Percentiles rank a stretch among this genome's conserved stretches.
Conservation (phyloP, 352 stramenopile species). For the Globisporangium carolinianum region DNA sequence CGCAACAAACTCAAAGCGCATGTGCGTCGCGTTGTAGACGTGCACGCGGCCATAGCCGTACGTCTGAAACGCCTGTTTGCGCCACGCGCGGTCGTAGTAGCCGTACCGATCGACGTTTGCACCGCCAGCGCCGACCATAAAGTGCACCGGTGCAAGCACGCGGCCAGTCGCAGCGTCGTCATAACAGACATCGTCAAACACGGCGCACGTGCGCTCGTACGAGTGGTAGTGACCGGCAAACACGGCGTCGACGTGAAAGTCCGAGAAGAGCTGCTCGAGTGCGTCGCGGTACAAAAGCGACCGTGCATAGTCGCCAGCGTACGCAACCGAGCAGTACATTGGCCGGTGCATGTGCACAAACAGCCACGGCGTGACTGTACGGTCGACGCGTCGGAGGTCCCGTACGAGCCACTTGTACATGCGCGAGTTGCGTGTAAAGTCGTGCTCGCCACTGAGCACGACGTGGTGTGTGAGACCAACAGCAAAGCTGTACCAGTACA, state of each 20-base stretch:
- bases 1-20: slow-evolving; percentile 47
- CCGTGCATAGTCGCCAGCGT: slow-evolving; percentile 26
- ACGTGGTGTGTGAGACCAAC: slow-evolving; percentile 83
- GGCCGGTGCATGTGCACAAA: slow-evolving; percentile 87
- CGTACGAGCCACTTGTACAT: slow-evolving; percentile 85
- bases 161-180: slow-evolving; percentile 20
- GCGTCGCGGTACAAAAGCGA: slow-evolving; percentile 31
- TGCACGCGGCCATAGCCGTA: slow-evolving; percentile 50
- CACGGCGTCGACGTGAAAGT: slow-evolving; percentile 32
- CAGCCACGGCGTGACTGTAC: slow-evolving; percentile 88
- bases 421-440: slow-evolving; percentile 70
- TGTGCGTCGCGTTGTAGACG: slow-evolving; percentile 45
- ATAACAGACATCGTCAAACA: slow-evolving; percentile 41
- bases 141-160: slow-evolving; percentile 40
- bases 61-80: slow-evolving; percentile 24
- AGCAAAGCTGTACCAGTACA: slow-evolving; percentile 88
- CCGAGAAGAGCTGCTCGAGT: slow-evolving; percentile 31
- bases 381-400: slow-evolving; percentile 77
- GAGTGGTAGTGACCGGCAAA: slow-evolving; percentile 58
- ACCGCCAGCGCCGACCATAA: slow-evolving; percentile 50
- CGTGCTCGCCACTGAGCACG: slow-evolving; percentile 88
- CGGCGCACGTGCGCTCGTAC: slow-evolving; percentile 53
- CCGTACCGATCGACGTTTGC: slow-evolving; percentile 29
- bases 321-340: slow-evolving; percentile 58
- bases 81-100: slow-evolving; percentile 31